Evolutionary conservation across 495 filamentous ascomycete species (phyloP), one percentile per base, ranked within the genome.

Genomic region (Margaritispora aquatica): DNA sequence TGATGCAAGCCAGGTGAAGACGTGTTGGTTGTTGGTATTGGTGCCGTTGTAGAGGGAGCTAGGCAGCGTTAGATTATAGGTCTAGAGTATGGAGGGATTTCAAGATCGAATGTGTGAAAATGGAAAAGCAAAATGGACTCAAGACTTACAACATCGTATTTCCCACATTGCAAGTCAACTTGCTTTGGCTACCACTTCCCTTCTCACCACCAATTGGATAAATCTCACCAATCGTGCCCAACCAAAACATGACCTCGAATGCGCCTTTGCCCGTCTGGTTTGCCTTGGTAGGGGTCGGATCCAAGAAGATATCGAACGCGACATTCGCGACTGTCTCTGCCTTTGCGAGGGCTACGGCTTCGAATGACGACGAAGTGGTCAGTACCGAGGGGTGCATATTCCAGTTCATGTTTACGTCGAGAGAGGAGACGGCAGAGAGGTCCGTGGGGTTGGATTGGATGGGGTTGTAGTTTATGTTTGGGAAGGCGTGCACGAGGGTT

Each of bases 181-280:
- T 44, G 3, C n/a, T n/a, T n/a, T n/a, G n/a, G n/a, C n/a, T n/a
- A 17, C 8, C 17, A 44, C 10, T 44, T 8, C 3, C 8, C 10
- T 44, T 44, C 7, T 2, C 11, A 27, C 4, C 50, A 4, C 63
- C 63, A 36, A 65, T 56, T 15, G 63, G 59, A 10, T 54, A 51
- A 22, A 36, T 56, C 23, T 34, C 20, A 2, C 61, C 64, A 52
- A 57, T 55, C 15, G 44, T 38, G 8, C 49, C 64, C 26, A 66
- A 24, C 60, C 60, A 66, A 34, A 66, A 44, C 64, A 66, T 63
- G 15, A 66, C 55, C 55, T 66, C 64, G 36, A 48, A 63, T 24
- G 51, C 7, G 22, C 57, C 52, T 8, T 26, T 13, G 50, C 44
- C 51, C 1, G 55, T 49, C 20, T 46, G 58, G 26, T 54, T 27